A percentile compares a stretch with the other conserved stretches of the same genome.
phyloP scores from a whole-genome alignment of 805 yeast genomes.

The Myxozyma geophila region DNA sequence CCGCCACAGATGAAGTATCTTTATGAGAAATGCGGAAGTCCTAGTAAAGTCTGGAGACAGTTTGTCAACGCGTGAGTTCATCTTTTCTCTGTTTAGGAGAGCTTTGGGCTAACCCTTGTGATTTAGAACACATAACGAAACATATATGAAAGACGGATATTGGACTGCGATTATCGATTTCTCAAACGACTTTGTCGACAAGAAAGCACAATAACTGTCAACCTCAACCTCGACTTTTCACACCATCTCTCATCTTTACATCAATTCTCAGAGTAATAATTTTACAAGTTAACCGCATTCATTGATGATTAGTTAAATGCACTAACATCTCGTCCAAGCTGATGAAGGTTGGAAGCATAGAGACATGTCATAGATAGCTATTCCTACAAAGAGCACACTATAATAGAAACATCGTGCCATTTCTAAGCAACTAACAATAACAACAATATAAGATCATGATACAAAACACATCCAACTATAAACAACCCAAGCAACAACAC shows the following conservation, averaged over 20 bases:
- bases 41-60: constrained; percentile 54
- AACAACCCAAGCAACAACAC: too few species aligned
- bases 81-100: not conserved
- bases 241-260: not conserved
- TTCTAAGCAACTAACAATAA: too few species aligned
- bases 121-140: constrained; percentile 75
- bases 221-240: not conserved
- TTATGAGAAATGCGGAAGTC: constrained; percentile 56
- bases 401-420: too few species aligned
- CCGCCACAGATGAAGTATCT: constrained; percentile 75
- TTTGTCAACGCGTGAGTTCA: constrained; percentile 48
- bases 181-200: constrained; percentile 29
- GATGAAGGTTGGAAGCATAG: too few species aligned
- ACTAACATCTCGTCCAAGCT: too few species aligned
- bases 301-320: too few species aligned
- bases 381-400: too few species aligned
- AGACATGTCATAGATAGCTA: too few species aligned
- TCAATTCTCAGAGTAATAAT: not conserved
- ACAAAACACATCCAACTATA: too few species aligned
- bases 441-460: too few species aligned
- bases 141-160: constrained; percentile 72
- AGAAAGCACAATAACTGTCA: constrained; percentile 21
- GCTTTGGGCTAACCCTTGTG: not conserved
- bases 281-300: not conserved
- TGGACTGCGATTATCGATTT: constrained; percentile 73